Evolutionary conservation across 805 yeast species (phyloP).

Genomic region (Suhomyces xylopsoci): DNA sequence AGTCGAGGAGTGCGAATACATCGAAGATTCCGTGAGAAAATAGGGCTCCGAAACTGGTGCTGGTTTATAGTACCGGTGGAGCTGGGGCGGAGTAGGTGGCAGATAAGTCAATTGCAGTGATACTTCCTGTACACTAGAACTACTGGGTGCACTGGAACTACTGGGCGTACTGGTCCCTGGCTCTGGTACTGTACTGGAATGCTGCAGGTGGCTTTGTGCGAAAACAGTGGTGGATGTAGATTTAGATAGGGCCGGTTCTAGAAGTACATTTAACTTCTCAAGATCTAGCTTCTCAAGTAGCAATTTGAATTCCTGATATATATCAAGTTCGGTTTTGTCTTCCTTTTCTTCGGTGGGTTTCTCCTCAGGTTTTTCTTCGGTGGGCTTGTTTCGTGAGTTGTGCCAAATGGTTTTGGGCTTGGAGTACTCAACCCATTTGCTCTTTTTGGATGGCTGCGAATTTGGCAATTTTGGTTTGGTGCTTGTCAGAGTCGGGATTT

Average conservation of each 20-base stretch:
- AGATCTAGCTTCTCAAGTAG: neutral
- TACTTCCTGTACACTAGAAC: neutral
- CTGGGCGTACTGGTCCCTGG: neutral
- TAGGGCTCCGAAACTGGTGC: neutral
- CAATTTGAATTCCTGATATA: neutral
- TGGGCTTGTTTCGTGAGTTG: neutral
- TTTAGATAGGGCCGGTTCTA: neutral
- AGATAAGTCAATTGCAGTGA: neutral
- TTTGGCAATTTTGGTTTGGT: neutral
- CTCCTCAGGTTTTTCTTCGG: neutral
- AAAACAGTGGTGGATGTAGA: neutral
- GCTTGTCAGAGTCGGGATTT: neutral
- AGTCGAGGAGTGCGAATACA: neutral
- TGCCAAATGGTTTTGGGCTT: slow-evolving; percentile 10
- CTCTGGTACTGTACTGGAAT: neutral
- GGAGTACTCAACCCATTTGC: slow-evolving; percentile 1
- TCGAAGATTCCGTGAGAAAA: neutral
- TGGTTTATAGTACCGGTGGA: neutral
- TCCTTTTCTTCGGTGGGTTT: neutral
- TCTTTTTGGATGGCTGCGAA: neutral
- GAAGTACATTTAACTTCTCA: neutral
- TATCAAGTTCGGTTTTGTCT: neutral
- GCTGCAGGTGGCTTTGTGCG: neutral
- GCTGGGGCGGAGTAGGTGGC: neutral
- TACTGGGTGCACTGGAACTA: neutral